Conservation (phyloP, 306 rosid genomes). For the Pterocarpus santalinus region DNA sequence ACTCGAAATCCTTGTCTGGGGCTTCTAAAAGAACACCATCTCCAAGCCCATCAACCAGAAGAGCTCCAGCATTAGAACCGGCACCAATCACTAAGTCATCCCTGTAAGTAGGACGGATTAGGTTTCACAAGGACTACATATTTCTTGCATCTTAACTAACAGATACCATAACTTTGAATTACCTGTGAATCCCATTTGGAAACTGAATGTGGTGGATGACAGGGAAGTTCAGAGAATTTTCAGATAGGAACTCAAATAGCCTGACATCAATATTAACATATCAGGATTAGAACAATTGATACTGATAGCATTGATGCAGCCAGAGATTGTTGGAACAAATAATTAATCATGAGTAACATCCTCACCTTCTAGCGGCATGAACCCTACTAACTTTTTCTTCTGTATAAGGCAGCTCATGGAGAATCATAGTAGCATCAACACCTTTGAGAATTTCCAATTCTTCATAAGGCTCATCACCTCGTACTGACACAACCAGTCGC, state of each 20-base stretch:
- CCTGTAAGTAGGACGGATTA: constrained; percentile 56
- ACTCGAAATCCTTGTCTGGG: constrained; percentile 84
- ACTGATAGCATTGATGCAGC: constrained; percentile 7
- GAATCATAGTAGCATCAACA: constrained; percentile 86
- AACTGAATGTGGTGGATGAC: constrained; percentile 94
- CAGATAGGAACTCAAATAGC: constrained; percentile 83
- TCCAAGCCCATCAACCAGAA: constrained; percentile 98
- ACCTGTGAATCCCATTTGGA: constrained; percentile 90
- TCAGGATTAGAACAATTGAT: constrained; percentile 37
- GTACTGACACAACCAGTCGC: constrained; percentile 84
- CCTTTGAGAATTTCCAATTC: constrained; percentile 81
- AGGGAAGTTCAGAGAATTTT: constrained; percentile 77
- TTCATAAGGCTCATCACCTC: constrained; percentile 85
- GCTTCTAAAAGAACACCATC: constrained; percentile 93
- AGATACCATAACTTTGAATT: constrained; percentile 27
- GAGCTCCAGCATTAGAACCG: constrained; percentile 90
- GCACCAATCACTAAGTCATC: constrained; percentile 96
- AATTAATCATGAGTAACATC: constrained; percentile 32
- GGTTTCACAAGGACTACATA: constrained; percentile 28
- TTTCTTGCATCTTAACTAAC: constrained; percentile 28
- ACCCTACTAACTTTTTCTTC: constrained; percentile 86
- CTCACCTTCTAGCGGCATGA: constrained; percentile 96
- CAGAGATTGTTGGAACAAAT: constrained; percentile 35
- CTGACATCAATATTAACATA: constrained; percentile 49
- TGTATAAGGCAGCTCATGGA: constrained; percentile 78